Evolutionary conservation across 345 rosid species (phyloP).

Genomic region (Citrus medica): DNA sequence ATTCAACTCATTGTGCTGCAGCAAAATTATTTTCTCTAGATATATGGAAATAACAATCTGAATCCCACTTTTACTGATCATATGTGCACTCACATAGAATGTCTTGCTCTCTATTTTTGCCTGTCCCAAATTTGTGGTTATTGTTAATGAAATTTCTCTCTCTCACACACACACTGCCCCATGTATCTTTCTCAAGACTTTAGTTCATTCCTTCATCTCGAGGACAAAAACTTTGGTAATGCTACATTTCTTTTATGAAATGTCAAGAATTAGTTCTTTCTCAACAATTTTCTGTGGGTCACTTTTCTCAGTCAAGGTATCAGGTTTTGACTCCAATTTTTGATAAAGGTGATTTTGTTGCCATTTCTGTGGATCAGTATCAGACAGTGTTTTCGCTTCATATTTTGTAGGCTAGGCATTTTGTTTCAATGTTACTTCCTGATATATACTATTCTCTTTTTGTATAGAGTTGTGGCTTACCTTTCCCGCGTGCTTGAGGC

Average conservation of each 20-base stretch:
- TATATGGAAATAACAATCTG: background rate
- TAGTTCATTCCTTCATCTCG: background rate
- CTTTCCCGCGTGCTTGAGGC: conserved; percentile 96
- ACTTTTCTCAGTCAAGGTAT: background rate
- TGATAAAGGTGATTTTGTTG: background rate
- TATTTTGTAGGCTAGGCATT: background rate
- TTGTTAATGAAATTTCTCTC: background rate
- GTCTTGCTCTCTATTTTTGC: background rate
- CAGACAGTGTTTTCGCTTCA: background rate
- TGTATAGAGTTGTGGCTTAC: conserved; percentile 85
- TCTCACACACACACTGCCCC: background rate
- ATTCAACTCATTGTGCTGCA: background rate
- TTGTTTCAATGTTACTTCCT: background rate
- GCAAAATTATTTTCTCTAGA: background rate
- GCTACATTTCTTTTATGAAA: background rate
- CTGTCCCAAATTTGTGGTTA: background rate
- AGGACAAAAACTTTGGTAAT: background rate
- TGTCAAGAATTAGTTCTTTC: background rate
- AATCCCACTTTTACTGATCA: background rate
- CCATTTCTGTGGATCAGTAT: background rate
- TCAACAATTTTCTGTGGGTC: background rate
- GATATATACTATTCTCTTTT: conserved; percentile 7
- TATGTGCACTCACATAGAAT: background rate
- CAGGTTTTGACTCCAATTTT: background rate
- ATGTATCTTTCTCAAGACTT: background rate